Base-by-base conservation (phyloP, 2,329 filamentous ascomycete genomes). In the Blastomyces parvus region DNA sequence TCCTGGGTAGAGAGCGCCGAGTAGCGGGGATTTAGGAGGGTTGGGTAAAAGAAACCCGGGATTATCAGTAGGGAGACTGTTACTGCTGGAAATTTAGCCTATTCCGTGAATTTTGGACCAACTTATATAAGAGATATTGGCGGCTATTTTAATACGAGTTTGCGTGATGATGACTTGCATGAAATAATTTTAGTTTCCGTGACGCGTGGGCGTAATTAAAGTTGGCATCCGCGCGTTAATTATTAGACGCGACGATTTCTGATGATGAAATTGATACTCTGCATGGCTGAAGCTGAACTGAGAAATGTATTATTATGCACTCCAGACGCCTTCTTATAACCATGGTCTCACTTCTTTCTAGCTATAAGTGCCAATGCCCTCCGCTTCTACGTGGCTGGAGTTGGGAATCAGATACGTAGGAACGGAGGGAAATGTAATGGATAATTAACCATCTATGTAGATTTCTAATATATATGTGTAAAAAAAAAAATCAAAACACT, bases 401-500 rank as follows among this genome's bases (percentile, higher is more conserved):
- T 30, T 30, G 30, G 6, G 6, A 30, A 30, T 30, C 30, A 14
- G 46, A 50, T 9, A 50, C 25, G 4, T n/a, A n/a, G 1, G 17
- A 19, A 17, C 1, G 46, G n/a, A 7, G 2, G 22, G 9, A 50
- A 13, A 8, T 22, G 46, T 1, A 50, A 11, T n/a, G n/a, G n/a
- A n/a, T n/a, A n/a, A n/a, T n/a, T n/a, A 19, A 55, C 52, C 14
- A 2, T 53, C 50, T 53, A 53, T 48, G 22, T 25, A 48, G 1
- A 25, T 50, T 11, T 27, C 11, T 27, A 25, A 13, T 25, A 27
- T 9, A n/a, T 27, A 3, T 50, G 13, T 50, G 27, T 13, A 50
- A 25, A 13, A 13, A 50, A 25, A 27, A 25, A 25, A 40, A 63
- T 73, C 67, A 80, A 66, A 80, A 79, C 63, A 81, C 67, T 64